A percentile compares a stretch with the other conserved stretches of the same genome.
phyloP scores from a whole-genome alignment of 495 filamentous ascomycete species.

The Aspergillus asperescens region DNA sequence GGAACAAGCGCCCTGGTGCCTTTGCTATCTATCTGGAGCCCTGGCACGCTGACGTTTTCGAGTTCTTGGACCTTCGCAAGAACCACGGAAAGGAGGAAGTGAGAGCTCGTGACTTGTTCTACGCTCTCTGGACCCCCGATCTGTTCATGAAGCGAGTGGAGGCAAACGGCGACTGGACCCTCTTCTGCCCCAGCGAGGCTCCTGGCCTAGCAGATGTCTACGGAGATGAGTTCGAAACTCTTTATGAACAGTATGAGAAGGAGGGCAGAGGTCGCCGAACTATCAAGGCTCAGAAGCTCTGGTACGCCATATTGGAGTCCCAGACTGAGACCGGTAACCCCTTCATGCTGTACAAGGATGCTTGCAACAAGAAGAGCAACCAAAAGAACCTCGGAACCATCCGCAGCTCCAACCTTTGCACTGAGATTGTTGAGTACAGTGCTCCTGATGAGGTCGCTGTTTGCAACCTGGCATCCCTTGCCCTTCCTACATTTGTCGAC shows the following conservation, averaged over 20 bases:
- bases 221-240: constrained; percentile 91
- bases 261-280: constrained; percentile 85
- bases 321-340: constrained; percentile 98
- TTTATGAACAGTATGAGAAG: constrained; percentile 90
- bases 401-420: constrained; percentile 96
- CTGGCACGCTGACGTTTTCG: constrained; percentile 97
- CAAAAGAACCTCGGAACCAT: constrained; percentile 99
- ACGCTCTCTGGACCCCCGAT: constrained; percentile 96
- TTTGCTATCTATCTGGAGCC: constrained; percentile 99
- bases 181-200: constrained; percentile 96
- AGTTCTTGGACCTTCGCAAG: constrained; percentile 96
- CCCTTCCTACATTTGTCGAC: constrained; percentile 85
- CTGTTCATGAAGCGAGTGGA: constrained; percentile 99
- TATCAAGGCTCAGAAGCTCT: constrained; percentile 96
- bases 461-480: constrained; percentile 93
- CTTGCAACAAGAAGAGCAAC: constrained; percentile 98
- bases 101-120: constrained; percentile 94
- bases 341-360: constrained; percentile 99
- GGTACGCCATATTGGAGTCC: constrained; percentile 95
- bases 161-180: constrained; percentile 89
- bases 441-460: constrained; percentile 97
- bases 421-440: constrained; percentile 95
- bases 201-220: constrained; percentile 94
- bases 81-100: constrained; percentile 99
- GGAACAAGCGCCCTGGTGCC: constrained; percentile 97